A percentile compares a stretch with the other conserved stretches of the same genome.
Evolutionary conservation across 2,329 filamentous ascomycete species (phyloP).

Genomic region (Colletotrichum viniferum): DNA sequence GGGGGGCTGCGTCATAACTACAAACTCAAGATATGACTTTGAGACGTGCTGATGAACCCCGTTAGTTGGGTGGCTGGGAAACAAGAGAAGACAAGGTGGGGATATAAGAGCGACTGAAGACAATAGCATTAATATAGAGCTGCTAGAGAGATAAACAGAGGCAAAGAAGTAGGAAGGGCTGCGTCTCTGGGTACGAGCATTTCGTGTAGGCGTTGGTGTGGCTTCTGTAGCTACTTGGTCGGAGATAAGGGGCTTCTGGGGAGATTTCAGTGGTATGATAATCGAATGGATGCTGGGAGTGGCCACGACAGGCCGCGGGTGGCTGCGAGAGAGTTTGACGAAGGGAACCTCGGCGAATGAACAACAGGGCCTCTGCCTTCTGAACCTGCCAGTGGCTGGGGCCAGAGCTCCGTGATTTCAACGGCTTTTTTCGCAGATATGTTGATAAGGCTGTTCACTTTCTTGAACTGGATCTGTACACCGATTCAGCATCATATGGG

Average conservation of each 20-base stretch:
- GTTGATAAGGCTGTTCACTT: background rate
- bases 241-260: background rate
- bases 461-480: background rate
- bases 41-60: too few species aligned
- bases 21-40: too few species aligned
- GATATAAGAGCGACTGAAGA: background rate
- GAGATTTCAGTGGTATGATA: background rate
- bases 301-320: background rate
- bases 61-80: background rate
- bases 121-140: background rate
- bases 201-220: background rate
- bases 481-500: background rate
- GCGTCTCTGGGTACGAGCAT: background rate
- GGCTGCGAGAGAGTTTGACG: background rate
- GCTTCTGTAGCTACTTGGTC: background rate
- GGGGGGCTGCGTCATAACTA: too few species aligned
- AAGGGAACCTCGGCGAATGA: background rate
- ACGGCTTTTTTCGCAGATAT: background rate
- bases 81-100: background rate
- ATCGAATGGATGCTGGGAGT: background rate
- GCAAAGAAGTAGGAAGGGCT: background rate
- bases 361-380: background rate
- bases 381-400: background rate
- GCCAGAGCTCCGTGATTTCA: background rate
- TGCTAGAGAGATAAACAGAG: background rate